These are phyloP conservation scores for Lasiosphaeris hirsuta DNA, from an alignment of 495 filamentous ascomycete species.

Conservation along the genomic window DNA sequence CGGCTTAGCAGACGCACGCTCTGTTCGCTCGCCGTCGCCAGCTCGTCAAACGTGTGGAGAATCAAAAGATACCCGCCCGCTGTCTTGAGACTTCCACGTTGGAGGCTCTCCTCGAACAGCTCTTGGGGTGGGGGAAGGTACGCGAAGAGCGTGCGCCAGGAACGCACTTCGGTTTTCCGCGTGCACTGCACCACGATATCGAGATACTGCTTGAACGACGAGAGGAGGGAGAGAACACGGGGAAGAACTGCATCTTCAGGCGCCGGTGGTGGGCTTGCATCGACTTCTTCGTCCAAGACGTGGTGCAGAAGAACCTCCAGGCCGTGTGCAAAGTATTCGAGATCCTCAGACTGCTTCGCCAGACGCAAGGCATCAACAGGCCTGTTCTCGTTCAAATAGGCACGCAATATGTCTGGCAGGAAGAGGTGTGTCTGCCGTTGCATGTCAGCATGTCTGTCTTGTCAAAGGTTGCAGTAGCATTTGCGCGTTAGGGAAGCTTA, in stretches of 20 bases:
- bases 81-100: conserved; percentile 82
- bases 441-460: conserved; percentile 6
- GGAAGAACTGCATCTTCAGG: conserved; percentile 76
- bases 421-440: conserved; percentile 73
- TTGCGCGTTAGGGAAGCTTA: conserved; percentile 32
- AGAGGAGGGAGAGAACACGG: conserved; percentile 81
- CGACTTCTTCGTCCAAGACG: conserved; percentile 91
- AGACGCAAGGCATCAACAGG: conserved; percentile 70
- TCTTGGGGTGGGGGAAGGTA: conserved; percentile 85
- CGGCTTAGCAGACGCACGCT: conserved; percentile 77
- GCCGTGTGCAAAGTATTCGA: conserved; percentile 89
- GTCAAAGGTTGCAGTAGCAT: background rate
- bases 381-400: conserved; percentile 68
- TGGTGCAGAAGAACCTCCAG: conserved; percentile 91
- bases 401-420: conserved; percentile 78
- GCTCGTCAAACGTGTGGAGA: conserved; percentile 86
- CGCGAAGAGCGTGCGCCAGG: conserved; percentile 89
- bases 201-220: conserved; percentile 83
- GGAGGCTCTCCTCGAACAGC: conserved; percentile 87
- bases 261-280: conserved; percentile 56
- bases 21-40: conserved; percentile 72
- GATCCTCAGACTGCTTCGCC: conserved; percentile 74
- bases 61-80: conserved; percentile 96
- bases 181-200: conserved; percentile 97
- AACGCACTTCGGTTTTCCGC: conserved; percentile 92